Conservation (phyloP, 352 stramenopile genomes). For the Pythium vanterpoolii region DNA sequence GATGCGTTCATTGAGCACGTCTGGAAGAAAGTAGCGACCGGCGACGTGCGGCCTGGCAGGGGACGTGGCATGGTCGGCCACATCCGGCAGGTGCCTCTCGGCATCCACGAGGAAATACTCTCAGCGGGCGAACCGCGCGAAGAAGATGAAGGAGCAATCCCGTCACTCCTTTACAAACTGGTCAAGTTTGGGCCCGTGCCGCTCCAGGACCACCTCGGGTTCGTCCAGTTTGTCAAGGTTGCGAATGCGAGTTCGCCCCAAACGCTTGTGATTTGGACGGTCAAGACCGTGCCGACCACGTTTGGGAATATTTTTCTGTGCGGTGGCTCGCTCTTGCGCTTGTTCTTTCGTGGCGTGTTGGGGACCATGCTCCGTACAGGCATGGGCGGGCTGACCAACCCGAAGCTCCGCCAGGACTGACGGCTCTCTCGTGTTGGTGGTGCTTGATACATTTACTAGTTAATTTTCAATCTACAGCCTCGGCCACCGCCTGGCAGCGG, state of each 20-base stretch:
- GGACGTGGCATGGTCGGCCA: conserved; percentile 59
- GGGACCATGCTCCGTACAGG: conserved; percentile 24
- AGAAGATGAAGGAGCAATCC: conserved; percentile 31
- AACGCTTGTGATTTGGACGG: conserved; percentile 54
- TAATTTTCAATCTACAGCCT: conserved; percentile 14
- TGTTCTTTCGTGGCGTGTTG: conserved; percentile 33
- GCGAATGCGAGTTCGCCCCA: conserved; percentile 12
- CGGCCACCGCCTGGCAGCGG: neutral
- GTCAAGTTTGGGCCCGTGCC: conserved; percentile 40
- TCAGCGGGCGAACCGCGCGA: conserved; percentile 40
- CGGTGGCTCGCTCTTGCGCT: conserved; percentile 43
- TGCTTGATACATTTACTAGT: conserved; percentile 20
- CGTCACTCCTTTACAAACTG: conserved; percentile 50
- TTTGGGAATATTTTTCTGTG: conserved; percentile 49
- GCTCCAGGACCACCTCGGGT: conserved; percentile 43
- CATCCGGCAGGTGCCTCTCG: conserved; percentile 39
- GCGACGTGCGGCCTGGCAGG: conserved; percentile 41
- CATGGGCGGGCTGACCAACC: neutral
- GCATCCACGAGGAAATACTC: conserved; percentile 67
- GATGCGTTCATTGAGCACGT: conserved; percentile 59
- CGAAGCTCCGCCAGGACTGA: conserved; percentile 19
- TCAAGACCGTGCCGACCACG: conserved; percentile 53
- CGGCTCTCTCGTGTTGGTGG: conserved; percentile 13
- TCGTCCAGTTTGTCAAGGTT: conserved; percentile 63
- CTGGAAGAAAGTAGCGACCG: conserved; percentile 31